These are phyloP conservation scores for Emmonsiellopsis sp. DNA, from an alignment of 2,329 filamentous ascomycete species.

Conservation along the genomic window DNA sequence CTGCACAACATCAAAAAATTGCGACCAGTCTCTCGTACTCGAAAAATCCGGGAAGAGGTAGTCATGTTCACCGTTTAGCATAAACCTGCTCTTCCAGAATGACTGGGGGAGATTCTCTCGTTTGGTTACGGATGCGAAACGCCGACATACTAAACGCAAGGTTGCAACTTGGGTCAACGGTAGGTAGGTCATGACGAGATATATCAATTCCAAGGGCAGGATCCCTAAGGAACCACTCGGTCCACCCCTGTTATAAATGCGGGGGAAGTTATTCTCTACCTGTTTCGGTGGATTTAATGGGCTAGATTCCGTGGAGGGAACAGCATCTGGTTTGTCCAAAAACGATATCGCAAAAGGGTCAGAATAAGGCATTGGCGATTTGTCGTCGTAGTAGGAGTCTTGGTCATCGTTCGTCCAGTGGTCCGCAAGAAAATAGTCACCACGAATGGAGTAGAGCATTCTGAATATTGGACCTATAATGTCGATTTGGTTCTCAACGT, in stretches of 20 bases:
- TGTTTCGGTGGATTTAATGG: not conserved
- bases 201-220: not conserved
- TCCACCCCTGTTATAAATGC: not conserved
- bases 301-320: not conserved
- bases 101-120: not conserved
- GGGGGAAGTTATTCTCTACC: not conserved
- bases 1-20: not conserved
- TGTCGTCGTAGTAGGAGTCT: conserved; percentile 5
- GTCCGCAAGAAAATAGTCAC: too few relatives aligned
- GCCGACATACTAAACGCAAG: not conserved
- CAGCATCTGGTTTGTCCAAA: not conserved
- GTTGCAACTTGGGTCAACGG: not conserved
- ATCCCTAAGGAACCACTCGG: not conserved
- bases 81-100: conserved; percentile 7
- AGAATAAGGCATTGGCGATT: not conserved
- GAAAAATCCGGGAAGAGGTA: not conserved
- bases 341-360: not conserved
- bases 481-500: not conserved
- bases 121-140: not conserved
- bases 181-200: not conserved
- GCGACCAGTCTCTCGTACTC: conserved; percentile 2
- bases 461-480: not conserved
- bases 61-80: conserved; percentile 2
- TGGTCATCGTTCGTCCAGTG: not conserved
- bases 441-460: not conserved